Conservation (phyloP, 305 asterid species). For the Ilex paraguariensis region DNA sequence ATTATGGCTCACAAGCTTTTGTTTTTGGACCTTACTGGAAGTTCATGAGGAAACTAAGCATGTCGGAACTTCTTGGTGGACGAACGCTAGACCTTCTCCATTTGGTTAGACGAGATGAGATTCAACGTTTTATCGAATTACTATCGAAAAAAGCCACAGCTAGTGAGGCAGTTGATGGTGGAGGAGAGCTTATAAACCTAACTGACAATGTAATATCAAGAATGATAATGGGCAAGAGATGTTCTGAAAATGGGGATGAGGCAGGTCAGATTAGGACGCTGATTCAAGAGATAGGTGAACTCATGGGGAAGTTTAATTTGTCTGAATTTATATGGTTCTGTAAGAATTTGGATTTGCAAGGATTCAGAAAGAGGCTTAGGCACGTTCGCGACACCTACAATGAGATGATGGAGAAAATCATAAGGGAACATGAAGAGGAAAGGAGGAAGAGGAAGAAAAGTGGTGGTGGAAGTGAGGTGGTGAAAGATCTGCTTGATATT, state of each 20-base stretch:
- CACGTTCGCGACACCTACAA: conserved; percentile 46
- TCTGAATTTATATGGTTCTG: conserved; percentile 66
- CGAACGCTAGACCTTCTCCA: conserved; percentile 44
- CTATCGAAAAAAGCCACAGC: conserved; percentile 24
- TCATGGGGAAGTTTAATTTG: conserved; percentile 57
- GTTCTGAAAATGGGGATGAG: conserved; percentile 19
- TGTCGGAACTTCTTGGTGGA: conserved; percentile 69
- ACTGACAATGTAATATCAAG: conserved; percentile 29
- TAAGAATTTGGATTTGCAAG: conserved; percentile 58
- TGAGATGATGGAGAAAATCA: conserved; percentile 52
- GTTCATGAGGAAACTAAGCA: conserved; percentile 73
- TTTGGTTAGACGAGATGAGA: conserved; percentile 49
- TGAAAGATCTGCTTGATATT: conserved; percentile 56
- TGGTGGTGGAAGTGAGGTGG: conserved; percentile 12
- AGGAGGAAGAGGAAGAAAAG: conserved; percentile 20
- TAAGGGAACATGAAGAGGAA: conserved; percentile 33
- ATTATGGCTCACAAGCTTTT: conserved; percentile 68
- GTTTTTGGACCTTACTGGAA: conserved; percentile 70
- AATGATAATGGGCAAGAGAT: conserved; percentile 30
- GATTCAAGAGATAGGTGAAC: conserved; percentile 45
- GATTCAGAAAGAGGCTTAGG: conserved; percentile 27
- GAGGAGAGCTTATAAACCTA: conserved; percentile 49
- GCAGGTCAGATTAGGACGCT: conserved; percentile 42
- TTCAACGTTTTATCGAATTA: conserved; percentile 17
- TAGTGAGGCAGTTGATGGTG: conserved; percentile 38